phyloP scores from a whole-genome alignment of 2,329 filamentous ascomycete species.

The Gliomastix tumulicola region DNA sequence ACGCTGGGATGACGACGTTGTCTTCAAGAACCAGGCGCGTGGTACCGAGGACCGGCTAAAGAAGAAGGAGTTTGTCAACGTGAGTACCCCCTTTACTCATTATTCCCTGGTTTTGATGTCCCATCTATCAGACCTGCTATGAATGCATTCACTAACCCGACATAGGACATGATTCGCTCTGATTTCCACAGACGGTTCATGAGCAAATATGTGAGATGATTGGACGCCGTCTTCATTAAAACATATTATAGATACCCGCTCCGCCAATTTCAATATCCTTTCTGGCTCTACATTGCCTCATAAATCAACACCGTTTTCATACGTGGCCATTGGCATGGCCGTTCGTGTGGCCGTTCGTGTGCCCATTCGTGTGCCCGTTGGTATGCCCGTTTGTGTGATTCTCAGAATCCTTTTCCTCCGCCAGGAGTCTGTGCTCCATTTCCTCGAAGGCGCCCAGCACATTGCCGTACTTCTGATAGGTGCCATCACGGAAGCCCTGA shows the following conservation, averaged over 20 bases:
- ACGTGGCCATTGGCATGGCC: too few species aligned
- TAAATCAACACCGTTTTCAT: too few species aligned
- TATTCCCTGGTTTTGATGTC: neutral
- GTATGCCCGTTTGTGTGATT: neutral
- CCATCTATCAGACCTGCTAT: slow-evolving; percentile 9
- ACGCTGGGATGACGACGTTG: slow-evolving; percentile 96
- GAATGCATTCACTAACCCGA: slow-evolving; percentile 9
- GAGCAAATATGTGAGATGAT: slow-evolving; percentile 59
- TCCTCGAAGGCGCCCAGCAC: slow-evolving; percentile 70
- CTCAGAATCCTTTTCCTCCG: slow-evolving; percentile 15
- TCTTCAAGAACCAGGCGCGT: slow-evolving; percentile 97
- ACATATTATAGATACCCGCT: slow-evolving; percentile 18
- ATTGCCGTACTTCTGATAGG: slow-evolving; percentile 72
- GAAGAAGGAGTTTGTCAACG: slow-evolving; percentile 94
- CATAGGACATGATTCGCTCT: slow-evolving; percentile 75
- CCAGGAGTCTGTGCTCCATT: slow-evolving; percentile 64
- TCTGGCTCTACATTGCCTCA: slow-evolving; percentile 5
- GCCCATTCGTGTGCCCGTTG: too few species aligned
- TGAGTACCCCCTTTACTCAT: slow-evolving; percentile 33
- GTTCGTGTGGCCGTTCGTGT: too few species aligned
- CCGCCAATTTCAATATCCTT: slow-evolving; percentile 4
- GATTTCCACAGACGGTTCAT: slow-evolving; percentile 99
- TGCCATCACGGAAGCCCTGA: slow-evolving; percentile 67
- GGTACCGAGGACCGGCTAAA: slow-evolving; percentile 87
- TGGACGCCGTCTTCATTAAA: too few species aligned